phyloP scores from a whole-genome alignment of 1,139 yeast species.

The Debaryomyces psychrophilus region DNA sequence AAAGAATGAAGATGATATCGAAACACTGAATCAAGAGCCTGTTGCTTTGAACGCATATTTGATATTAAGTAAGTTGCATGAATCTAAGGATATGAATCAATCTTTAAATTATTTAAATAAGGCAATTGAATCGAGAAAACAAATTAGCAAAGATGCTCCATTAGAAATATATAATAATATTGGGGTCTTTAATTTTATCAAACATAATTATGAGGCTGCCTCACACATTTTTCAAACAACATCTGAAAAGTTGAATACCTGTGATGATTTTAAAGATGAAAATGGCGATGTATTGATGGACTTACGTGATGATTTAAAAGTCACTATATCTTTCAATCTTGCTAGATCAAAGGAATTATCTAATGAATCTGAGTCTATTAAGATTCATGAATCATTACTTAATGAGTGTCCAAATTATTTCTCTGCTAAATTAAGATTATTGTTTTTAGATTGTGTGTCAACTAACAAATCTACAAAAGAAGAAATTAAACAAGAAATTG shows the following conservation, averaged over 20 bases:
- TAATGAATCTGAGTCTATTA: constrained; percentile 48
- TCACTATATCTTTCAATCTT: constrained; percentile 60
- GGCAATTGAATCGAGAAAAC: constrained; percentile 56
- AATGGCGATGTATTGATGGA: constrained; percentile 32
- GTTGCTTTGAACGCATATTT: constrained; percentile 70
- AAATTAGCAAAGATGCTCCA: constrained; percentile 54
- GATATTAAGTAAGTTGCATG: constrained; percentile 68
- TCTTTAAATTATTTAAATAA: constrained; percentile 59
- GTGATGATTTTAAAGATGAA: constrained; percentile 24
- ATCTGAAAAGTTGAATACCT: constrained; percentile 24
- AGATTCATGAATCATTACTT: constrained; percentile 58
- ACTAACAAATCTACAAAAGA: constrained; percentile 36
- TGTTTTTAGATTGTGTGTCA: constrained; percentile 53
- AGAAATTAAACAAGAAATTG: constrained; percentile 56
- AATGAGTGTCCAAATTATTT: constrained; percentile 68
- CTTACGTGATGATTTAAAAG: constrained; percentile 35
- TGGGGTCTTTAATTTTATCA: constrained; percentile 80
- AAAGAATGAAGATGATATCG: constrained; percentile 27
- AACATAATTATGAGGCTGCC: constrained; percentile 55
- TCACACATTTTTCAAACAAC: constrained; percentile 54
- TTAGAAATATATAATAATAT: constrained; percentile 77
- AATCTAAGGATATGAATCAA: constrained; percentile 59
- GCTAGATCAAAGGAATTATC: constrained; percentile 64
- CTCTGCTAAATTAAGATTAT: constrained; percentile 73
- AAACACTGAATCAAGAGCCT: constrained; percentile 54